A percentile compares a stretch with the other conserved stretches of the same genome.
phyloP scores from a whole-genome alignment of 1,284 basidiomycete species.

The Cryptococcus neoformans region DNA sequence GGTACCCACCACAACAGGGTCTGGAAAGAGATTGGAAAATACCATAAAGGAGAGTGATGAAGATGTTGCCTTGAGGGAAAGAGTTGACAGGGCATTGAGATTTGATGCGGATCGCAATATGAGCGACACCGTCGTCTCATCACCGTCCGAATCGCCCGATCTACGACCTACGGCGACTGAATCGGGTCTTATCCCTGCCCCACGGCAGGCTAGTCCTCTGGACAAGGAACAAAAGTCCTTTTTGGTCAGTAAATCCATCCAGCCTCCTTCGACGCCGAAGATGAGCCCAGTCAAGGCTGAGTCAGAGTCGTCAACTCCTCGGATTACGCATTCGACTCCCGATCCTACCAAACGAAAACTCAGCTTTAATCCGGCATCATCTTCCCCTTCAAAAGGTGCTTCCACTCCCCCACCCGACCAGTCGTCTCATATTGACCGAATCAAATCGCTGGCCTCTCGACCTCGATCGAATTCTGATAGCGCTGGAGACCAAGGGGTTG shows the following conservation, averaged over 20 bases:
- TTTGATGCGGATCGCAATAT: not conserved
- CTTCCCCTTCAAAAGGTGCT: not conserved
- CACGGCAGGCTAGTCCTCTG: constrained; percentile 1
- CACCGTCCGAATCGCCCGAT: constrained; percentile 10
- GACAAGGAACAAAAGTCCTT: not conserved
- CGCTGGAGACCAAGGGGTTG: not conserved
- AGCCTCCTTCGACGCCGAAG: not conserved
- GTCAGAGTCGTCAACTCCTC: not conserved
- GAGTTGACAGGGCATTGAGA: not conserved
- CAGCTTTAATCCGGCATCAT: not conserved
- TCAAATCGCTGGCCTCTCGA: not conserved
- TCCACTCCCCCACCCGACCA: not conserved
- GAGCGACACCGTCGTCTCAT: constrained; percentile 3
- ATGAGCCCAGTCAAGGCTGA: not conserved
- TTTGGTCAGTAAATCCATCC: not conserved
- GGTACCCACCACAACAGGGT: not conserved
- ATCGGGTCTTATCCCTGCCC: constrained; percentile 12
- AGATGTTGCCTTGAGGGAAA: not conserved
- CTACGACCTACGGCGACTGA: not conserved
- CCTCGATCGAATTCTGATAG: constrained; percentile 5
- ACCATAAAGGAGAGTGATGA: not conserved
- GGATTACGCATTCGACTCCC: constrained; percentile 1
- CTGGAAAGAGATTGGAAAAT: no score
- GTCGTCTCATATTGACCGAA: not conserved
- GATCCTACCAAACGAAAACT: constrained; percentile 1